Conservation (phyloP, 2,329 filamentous ascomycete genomes). For the Scedosporium aurantiacum region DNA sequence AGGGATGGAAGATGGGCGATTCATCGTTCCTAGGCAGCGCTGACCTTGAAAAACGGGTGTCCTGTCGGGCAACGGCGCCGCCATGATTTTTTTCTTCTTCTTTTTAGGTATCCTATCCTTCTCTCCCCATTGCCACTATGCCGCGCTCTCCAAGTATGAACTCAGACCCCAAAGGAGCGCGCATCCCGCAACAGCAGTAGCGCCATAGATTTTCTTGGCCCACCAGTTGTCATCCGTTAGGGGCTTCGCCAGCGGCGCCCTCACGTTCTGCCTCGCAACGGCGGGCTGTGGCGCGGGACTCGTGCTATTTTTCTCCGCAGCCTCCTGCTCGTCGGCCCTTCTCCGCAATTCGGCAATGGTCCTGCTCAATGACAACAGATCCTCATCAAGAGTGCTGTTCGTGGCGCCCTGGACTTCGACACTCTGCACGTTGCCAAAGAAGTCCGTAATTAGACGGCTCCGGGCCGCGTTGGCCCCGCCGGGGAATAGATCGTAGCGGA, state of each 20-base stretch:
- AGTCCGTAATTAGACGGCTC: constrained; percentile 80
- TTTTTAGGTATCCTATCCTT: background rate
- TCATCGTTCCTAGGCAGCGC: too few species aligned
- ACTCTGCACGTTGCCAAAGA: constrained; percentile 96
- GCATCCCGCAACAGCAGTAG: constrained; percentile 50
- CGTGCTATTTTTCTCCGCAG: constrained; percentile 14
- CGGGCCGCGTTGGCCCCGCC: constrained; percentile 70
- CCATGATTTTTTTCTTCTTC: too few species aligned
- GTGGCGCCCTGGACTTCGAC: constrained; percentile 70
- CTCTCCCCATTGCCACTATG: background rate
- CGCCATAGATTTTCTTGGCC: constrained; percentile 53
- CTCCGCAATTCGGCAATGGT: constrained; percentile 46
- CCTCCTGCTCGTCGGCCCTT: constrained; percentile 34
- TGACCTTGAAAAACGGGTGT: too few species aligned
- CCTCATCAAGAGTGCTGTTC: constrained; percentile 53
- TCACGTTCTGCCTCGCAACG: background rate
- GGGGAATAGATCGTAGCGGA: constrained; percentile 89
- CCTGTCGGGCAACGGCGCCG: background rate
- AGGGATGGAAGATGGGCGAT: too few species aligned
- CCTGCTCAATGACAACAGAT: constrained; percentile 65
- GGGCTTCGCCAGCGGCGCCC: constrained; percentile 34
- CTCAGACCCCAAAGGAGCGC: constrained; percentile 47
- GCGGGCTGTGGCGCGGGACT: constrained; percentile 8
- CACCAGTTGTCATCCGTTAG: constrained; percentile 57
- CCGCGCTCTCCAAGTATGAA: constrained; percentile 34